A percentile compares a stretch with the other conserved stretches of the same genome.
Conservation (phyloP, 768 basidiomycete genomes). For the Termitomyces sp. region DNA sequence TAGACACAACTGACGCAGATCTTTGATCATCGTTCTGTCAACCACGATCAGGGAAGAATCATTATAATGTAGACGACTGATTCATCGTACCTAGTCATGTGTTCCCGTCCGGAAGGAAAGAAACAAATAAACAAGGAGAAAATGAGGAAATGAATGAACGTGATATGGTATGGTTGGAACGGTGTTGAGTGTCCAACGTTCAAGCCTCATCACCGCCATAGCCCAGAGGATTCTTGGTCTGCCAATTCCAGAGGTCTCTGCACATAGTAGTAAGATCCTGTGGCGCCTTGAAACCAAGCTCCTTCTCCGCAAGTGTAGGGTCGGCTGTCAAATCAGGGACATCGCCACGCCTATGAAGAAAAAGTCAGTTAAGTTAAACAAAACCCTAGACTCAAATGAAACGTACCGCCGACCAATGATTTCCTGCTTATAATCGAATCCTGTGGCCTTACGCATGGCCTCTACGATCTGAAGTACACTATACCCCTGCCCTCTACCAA, state of each 20-base stretch:
- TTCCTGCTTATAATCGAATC: constrained; percentile 83
- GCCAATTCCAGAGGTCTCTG: constrained; percentile 98
- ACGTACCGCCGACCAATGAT: constrained; percentile 86
- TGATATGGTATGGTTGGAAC: neutral
- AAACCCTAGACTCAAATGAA: neutral
- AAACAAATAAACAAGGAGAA: neutral
- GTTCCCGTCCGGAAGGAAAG: neutral
- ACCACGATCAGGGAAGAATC: neutral
- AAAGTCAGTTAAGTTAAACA: neutral
- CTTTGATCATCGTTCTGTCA: neutral
- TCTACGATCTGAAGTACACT: constrained; percentile 92
- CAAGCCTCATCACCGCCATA: constrained; percentile 31
- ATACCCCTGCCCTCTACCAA: constrained; percentile 89
- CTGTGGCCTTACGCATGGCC: constrained; percentile 90
- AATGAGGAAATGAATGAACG: no score
- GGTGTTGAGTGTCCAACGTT: neutral
- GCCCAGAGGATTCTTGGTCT: constrained; percentile 84
- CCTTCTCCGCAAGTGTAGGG: constrained; percentile 84
- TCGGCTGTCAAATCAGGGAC: constrained; percentile 96
- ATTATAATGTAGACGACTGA: neutral
- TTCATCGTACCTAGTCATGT: neutral
- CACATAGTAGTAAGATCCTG: constrained; percentile 90
- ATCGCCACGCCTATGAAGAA: constrained; percentile 69
- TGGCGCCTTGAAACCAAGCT: constrained; percentile 87
- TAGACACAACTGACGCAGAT: no score